Percentiles rank a stretch among this genome's conserved stretches.
Evolutionary conservation across 345 rosid genomes (phyloP).

Genomic region (Leavenworthia alabamica): DNA sequence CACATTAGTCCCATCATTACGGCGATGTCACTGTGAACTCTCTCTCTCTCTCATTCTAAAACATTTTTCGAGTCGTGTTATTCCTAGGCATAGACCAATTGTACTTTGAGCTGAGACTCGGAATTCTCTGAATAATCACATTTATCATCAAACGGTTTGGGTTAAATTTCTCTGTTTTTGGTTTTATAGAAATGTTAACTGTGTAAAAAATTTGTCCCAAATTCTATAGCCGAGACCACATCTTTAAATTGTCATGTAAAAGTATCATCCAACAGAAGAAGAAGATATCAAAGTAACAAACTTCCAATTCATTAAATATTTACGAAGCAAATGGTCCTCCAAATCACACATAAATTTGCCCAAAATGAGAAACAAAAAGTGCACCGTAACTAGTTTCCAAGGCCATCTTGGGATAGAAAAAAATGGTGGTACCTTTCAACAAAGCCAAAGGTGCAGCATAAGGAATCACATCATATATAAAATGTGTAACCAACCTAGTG

Average conservation of each 20-base stretch:
- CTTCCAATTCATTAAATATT: neutral
- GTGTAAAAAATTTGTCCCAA: neutral
- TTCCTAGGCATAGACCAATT: neutral
- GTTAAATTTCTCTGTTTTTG: neutral
- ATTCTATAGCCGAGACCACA: neutral
- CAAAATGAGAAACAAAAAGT: neutral
- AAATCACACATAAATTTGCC: neutral
- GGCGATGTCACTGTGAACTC: neutral
- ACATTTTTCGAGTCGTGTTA: neutral
- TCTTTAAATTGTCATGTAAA: neutral
- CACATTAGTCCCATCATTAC: neutral
- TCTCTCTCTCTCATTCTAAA: neutral
- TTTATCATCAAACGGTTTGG: neutral
- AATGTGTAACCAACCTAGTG: slow-evolving; percentile 24
- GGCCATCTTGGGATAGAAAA: slow-evolving; percentile 14
- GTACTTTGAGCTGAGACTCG: neutral
- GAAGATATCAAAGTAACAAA: neutral
- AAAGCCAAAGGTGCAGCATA: neutral
- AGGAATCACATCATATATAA: neutral
- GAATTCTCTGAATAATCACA: neutral
- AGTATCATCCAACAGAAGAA: neutral
- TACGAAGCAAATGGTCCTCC: slow-evolving; percentile 4
- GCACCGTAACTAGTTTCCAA: slow-evolving; percentile 7
- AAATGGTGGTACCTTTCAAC: neutral
- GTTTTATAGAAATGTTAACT: neutral